Evolutionary conservation across 2,329 filamentous ascomycete species (phyloP).

Genomic region (Paraphoma sp.): DNA sequence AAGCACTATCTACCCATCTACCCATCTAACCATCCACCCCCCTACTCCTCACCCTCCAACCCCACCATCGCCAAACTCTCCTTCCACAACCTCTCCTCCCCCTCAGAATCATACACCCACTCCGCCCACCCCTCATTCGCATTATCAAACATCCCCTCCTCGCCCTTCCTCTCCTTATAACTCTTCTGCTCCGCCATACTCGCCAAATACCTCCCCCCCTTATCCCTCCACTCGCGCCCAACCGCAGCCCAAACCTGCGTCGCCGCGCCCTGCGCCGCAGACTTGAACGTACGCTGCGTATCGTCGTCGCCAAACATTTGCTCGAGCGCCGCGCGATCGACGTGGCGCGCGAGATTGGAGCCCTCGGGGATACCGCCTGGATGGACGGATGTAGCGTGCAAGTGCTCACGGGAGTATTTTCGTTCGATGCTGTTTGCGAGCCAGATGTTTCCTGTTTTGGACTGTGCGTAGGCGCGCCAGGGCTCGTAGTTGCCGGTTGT

Average conservation of each 20-base stretch:
- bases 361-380: slow-evolving; percentile 22
- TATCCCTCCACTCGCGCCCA: slow-evolving; percentile 36
- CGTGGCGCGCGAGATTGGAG: too few species aligned
- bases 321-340: too few species aligned
- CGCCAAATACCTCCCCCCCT: slow-evolving; percentile 43
- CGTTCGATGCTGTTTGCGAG: slow-evolving; percentile 27
- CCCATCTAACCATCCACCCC: neutral
- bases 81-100: slow-evolving; percentile 41
- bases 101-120: slow-evolving; percentile 33
- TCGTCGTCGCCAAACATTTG: neutral
- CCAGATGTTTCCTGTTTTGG: slow-evolving; percentile 58
- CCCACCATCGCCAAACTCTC: slow-evolving; percentile 22
- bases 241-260: slow-evolving; percentile 50
- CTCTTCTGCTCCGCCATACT: slow-evolving; percentile 2
- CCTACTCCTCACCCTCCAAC: neutral
- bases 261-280: slow-evolving; percentile 47
- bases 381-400: slow-evolving; percentile 24
- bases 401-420: slow-evolving; percentile 12
- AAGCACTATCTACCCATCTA: neutral
- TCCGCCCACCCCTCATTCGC: slow-evolving; percentile 22
- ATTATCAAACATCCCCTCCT: slow-evolving; percentile 10
- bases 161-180: slow-evolving; percentile 11
- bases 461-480: slow-evolving; percentile 56
- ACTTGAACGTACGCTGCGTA: slow-evolving; percentile 32
- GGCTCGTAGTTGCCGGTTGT: slow-evolving; percentile 37